Evolutionary conservation across 345 rosid species (phyloP).

Genomic region (Lepidium sativum): DNA sequence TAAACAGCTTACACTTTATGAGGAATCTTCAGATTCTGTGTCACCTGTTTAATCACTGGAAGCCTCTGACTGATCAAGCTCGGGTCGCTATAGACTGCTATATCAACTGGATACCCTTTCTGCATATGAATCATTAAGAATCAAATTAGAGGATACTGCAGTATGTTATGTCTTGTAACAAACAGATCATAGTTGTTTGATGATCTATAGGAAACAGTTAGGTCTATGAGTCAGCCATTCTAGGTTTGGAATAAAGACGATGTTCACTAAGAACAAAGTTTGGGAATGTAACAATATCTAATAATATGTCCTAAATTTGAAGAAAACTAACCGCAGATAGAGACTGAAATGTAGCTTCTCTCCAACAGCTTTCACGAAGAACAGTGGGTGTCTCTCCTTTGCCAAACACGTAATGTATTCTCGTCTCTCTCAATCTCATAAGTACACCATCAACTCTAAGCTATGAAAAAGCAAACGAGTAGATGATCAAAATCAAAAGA

Average conservation of each 20-base stretch:
- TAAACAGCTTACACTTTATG: conserved; percentile 6
- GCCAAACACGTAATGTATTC: conserved; percentile 64
- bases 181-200: neutral
- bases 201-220: neutral
- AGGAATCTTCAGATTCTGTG: conserved; percentile 61
- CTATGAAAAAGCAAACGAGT: conserved; percentile 30
- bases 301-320: neutral
- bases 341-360: conserved; percentile 72
- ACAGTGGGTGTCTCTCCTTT: conserved; percentile 39
- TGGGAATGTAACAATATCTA: neutral
- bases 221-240: neutral
- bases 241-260: neutral
- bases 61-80: conserved; percentile 79
- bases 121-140: conserved; percentile 34
- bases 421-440: conserved; percentile 93
- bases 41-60: conserved; percentile 60
- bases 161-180: neutral
- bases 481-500: neutral
- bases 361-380: conserved; percentile 91
- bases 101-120: conserved; percentile 80
- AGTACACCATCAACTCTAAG: conserved; percentile 97
- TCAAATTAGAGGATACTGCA: neutral
- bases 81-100: conserved; percentile 79
- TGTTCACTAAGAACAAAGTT: neutral
- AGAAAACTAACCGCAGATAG: conserved; percentile 58